A percentile compares a stretch with the other conserved stretches of the same genome.
Conservation (phyloP, 225 moss, liverwort and hornwort species). For the Physcomitrellopsis africana region DNA sequence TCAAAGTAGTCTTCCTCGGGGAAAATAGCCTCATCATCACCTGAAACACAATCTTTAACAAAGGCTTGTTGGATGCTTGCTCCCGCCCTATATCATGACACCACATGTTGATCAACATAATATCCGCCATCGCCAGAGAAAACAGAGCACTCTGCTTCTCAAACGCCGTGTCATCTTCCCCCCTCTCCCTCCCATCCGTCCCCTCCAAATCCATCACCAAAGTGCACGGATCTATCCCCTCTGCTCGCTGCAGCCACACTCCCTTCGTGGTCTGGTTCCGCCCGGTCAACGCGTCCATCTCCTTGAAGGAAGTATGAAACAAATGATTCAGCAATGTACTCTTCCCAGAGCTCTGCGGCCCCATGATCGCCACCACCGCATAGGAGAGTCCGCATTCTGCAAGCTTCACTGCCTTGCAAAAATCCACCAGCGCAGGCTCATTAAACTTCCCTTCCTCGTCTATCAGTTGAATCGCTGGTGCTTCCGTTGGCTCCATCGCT, state of each 20-base stretch:
- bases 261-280: slow-evolving; percentile 82
- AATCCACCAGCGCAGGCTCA: slow-evolving; percentile 43
- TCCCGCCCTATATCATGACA: slow-evolving; percentile 89
- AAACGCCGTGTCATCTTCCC: slow-evolving; percentile 82
- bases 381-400: slow-evolving; percentile 71
- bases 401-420: slow-evolving; percentile 49
- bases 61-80: slow-evolving; percentile 77
- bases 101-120: slow-evolving; percentile 80
- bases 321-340: slow-evolving; percentile 39
- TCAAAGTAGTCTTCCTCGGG: slow-evolving; percentile 68
- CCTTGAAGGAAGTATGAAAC: slow-evolving; percentile 38
- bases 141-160: slow-evolving; percentile 85
- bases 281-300: slow-evolving; percentile 38
- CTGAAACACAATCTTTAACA: slow-evolving; percentile 77
- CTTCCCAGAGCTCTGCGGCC: slow-evolving; percentile 75
- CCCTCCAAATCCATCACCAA: slow-evolving; percentile 88
- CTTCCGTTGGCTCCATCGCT: slow-evolving; percentile 13
- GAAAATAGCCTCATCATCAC: slow-evolving; percentile 77
- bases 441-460: slow-evolving; percentile 57
- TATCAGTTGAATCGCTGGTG: slow-evolving; percentile 56
- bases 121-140: slow-evolving; percentile 76
- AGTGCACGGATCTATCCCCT: slow-evolving; percentile 58
- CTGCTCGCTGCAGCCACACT: slow-evolving; percentile 69
- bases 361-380: slow-evolving; percentile 80
- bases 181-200: slow-evolving; percentile 80